These are phyloP conservation scores for Amylocystis lapponica DNA, from an alignment of 768 basidiomycete genomes.

Conservation along the genomic window DNA sequence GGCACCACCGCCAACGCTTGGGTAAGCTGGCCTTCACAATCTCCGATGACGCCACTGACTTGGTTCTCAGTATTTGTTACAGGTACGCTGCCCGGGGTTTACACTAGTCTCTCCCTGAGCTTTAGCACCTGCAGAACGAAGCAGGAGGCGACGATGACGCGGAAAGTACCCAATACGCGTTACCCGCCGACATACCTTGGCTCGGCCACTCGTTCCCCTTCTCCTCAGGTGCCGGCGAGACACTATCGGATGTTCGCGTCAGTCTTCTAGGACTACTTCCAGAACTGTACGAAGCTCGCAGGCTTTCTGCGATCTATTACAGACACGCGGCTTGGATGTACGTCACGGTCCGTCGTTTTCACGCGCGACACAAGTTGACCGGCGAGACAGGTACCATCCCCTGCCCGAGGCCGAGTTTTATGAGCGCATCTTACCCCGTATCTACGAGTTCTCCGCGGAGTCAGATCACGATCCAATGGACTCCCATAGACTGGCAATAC, in stretches of 20 bases:
- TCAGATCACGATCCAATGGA: conserved; percentile 35
- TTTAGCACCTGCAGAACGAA: conserved; percentile 42
- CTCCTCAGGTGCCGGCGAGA: conserved; percentile 33
- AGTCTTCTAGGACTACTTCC: conserved; percentile 46
- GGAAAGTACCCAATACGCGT: conserved; percentile 30
- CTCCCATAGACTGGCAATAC: conserved; percentile 51
- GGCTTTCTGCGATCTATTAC: conserved; percentile 49
- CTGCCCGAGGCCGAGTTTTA: conserved; percentile 54
- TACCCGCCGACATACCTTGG: conserved; percentile 54
- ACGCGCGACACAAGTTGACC: conserved; percentile 1
- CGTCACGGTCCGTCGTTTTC: conserved; percentile 18
- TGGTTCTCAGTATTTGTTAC: conserved; percentile 50
- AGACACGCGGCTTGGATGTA: conserved; percentile 71
- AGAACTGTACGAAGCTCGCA: conserved; percentile 23
- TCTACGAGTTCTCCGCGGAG: conserved; percentile 40
- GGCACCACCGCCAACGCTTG: conserved; percentile 64
- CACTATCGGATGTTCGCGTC: conserved; percentile 37
- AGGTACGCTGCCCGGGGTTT: conserved; percentile 35
- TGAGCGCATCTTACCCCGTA: conserved; percentile 42
- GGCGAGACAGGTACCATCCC: conserved; percentile 52
- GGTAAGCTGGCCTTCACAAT: conserved; percentile 38
- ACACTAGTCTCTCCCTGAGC: not conserved
- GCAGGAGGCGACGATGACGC: conserved; percentile 53
- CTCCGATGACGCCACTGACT: too few relatives aligned
- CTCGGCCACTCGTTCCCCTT: conserved; percentile 58